These are phyloP conservation scores for Tulasnella sp. DNA, from an alignment of 768 basidiomycete species.

Conservation along the genomic window DNA sequence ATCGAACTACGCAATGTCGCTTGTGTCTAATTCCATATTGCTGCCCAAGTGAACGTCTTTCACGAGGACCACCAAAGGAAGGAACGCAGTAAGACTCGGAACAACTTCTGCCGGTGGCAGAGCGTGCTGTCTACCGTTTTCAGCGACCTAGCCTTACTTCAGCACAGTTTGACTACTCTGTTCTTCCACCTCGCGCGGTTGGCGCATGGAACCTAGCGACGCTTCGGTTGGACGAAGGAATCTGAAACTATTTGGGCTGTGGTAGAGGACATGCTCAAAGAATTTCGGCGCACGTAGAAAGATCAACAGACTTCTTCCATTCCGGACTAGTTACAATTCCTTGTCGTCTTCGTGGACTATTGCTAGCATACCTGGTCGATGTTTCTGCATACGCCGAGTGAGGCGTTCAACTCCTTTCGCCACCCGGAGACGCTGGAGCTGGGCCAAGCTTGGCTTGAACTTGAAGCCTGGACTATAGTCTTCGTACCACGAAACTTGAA, in stretches of 20 bases:
- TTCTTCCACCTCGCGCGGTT: background rate
- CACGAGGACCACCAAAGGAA: background rate
- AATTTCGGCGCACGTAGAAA: background rate
- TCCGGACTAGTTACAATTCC: background rate
- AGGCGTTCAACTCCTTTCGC: background rate
- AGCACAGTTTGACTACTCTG: background rate
- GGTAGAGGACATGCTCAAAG: background rate
- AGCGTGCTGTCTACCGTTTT: background rate
- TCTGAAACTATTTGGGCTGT: no score
- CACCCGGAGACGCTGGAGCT: background rate
- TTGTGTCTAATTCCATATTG: background rate
- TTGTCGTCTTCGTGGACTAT: background rate
- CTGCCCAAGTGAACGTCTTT: background rate
- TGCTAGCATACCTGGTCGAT: background rate
- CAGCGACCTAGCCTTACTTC: background rate
- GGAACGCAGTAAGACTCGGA: background rate
- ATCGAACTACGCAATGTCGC: no score
- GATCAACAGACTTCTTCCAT: background rate
- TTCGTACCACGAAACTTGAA: background rate
- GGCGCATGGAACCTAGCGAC: no score
- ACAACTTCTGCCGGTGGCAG: background rate
- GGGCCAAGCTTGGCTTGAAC: background rate
- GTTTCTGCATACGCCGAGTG: background rate
- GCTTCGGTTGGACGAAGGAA: no score
- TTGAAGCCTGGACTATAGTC: background rate